Conservation (phyloP, 2,329 filamentous ascomycete species). For the Scedosporium minutisporum region DNA sequence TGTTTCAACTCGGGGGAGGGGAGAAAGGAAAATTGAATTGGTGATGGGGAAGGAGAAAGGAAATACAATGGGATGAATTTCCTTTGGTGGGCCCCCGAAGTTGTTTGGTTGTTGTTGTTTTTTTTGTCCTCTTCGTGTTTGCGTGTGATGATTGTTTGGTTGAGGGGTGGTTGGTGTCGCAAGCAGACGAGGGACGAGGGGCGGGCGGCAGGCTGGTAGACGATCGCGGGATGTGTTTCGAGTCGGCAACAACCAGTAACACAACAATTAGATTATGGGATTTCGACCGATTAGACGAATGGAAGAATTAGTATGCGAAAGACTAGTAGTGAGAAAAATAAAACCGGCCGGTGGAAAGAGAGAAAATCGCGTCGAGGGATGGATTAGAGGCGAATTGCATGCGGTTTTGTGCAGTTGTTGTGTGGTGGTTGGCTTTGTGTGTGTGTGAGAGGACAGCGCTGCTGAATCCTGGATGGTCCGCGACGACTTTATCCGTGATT, state of each 20-base stretch:
- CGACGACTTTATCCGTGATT: neutral
- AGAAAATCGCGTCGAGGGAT: neutral
- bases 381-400: neutral
- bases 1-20: neutral
- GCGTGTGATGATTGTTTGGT: neutral
- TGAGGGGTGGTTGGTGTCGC: neutral
- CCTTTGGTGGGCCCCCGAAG: neutral
- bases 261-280: conserved; percentile 4
- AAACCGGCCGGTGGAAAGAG: neutral
- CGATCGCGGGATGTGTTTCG: conserved; percentile 5
- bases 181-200: conserved; percentile 3
- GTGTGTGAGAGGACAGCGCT: conserved; percentile 4
- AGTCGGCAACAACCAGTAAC: neutral
- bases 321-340: neutral
- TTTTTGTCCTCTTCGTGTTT: neutral
- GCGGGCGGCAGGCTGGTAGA: neutral
- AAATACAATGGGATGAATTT: neutral
- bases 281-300: conserved; percentile 5
- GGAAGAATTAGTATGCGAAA: conserved; percentile 1
- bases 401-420: neutral
- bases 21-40: neutral
- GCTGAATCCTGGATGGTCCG: conserved; percentile 6
- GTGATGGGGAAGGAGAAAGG: neutral
- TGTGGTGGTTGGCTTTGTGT: neutral
- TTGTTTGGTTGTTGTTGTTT: neutral